Conservation (phyloP, 2,329 filamentous ascomycete genomes). For the Xylaria arbuscula region DNA sequence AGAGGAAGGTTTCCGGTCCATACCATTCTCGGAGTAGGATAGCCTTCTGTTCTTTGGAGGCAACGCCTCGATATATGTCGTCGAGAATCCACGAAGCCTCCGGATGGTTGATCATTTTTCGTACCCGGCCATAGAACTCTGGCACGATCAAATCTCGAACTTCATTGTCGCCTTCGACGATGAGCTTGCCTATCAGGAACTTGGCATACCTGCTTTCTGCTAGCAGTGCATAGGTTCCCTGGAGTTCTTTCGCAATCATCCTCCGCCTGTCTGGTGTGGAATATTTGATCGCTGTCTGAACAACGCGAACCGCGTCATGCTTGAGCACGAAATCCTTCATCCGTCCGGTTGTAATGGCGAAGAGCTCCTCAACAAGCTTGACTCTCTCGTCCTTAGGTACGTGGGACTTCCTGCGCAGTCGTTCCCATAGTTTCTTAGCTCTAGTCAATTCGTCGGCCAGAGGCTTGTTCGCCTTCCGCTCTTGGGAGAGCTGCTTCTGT, state of each 20-base stretch:
- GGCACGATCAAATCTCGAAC: conserved; percentile 89
- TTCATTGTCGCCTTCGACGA: conserved; percentile 90
- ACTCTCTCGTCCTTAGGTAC: conserved; percentile 90
- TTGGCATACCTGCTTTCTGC: conserved; percentile 98
- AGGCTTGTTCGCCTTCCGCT: conserved; percentile 92
- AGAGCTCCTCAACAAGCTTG: conserved; percentile 87
- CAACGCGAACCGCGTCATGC: conserved; percentile 95
- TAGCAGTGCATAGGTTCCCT: conserved; percentile 83
- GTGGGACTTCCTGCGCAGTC: conserved; percentile 90
- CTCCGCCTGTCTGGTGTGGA: conserved; percentile 85
- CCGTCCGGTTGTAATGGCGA: conserved; percentile 87
- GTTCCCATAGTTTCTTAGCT: conserved; percentile 97
- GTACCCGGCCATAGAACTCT: conserved; percentile 94
- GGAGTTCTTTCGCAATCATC: conserved; percentile 86
- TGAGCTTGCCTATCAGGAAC: conserved; percentile 93
- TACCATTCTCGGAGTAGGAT: conserved; percentile 94
- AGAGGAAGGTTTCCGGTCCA: conserved; percentile 89
- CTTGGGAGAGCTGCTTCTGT: conserved; percentile 87
- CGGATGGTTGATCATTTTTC: conserved; percentile 92
- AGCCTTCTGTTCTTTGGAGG: conserved; percentile 86
- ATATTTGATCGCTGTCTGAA: conserved; percentile 98
- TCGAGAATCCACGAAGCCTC: conserved; percentile 98
- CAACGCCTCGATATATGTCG: conserved; percentile 91
- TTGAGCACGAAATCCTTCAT: conserved; percentile 98
- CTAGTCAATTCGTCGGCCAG: conserved; percentile 89